Percentiles rank a stretch among this genome's conserved stretches.
Evolutionary conservation across 2,329 filamentous ascomycete genomes (phyloP).

Genomic region (Phialemonium atrogriseum): DNA sequence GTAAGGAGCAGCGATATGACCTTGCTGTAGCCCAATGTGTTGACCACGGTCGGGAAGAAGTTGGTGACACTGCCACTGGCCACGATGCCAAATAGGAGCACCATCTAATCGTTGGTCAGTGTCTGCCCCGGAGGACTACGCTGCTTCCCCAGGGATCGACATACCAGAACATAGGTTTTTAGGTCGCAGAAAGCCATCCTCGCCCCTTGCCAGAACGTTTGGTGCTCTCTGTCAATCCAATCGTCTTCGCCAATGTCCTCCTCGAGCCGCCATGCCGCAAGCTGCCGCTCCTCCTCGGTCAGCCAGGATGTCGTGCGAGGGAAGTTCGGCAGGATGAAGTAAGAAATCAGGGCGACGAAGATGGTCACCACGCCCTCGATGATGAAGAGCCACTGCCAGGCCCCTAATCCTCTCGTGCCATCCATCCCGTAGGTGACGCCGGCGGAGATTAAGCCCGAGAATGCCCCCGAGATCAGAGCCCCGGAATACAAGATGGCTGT

Average conservation of each 20-base stretch:
- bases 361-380: slow-evolving; percentile 56
- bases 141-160: no score
- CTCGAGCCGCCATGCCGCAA: slow-evolving; percentile 53
- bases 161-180: slow-evolving; percentile 52
- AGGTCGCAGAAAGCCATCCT: slow-evolving; percentile 45
- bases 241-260: slow-evolving; percentile 60
- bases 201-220: slow-evolving; percentile 47
- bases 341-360: slow-evolving; percentile 41
- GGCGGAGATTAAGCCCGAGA: slow-evolving; percentile 51
- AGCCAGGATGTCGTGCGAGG: slow-evolving; percentile 35
- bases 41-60: slow-evolving; percentile 64
- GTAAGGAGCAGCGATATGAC: slow-evolving; percentile 56
- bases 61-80: slow-evolving; percentile 51
- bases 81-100: slow-evolving; percentile 50
- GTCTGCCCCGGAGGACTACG: no score
- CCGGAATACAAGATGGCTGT: slow-evolving; percentile 51
- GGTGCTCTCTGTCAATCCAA: slow-evolving; percentile 46
- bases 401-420: slow-evolving; percentile 40
- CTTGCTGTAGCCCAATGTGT: slow-evolving; percentile 54
- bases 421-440: slow-evolving; percentile 55
- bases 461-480: slow-evolving; percentile 56
- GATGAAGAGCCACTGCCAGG: slow-evolving; percentile 61
- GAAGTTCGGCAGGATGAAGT: slow-evolving; percentile 47
- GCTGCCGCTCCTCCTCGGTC: slow-evolving; percentile 43
- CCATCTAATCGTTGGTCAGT: slow-evolving; percentile 24